These are phyloP conservation scores for Mollisia scopiformis DNA, from an alignment of 2,329 filamentous ascomycete species.

Conservation along the genomic window DNA sequence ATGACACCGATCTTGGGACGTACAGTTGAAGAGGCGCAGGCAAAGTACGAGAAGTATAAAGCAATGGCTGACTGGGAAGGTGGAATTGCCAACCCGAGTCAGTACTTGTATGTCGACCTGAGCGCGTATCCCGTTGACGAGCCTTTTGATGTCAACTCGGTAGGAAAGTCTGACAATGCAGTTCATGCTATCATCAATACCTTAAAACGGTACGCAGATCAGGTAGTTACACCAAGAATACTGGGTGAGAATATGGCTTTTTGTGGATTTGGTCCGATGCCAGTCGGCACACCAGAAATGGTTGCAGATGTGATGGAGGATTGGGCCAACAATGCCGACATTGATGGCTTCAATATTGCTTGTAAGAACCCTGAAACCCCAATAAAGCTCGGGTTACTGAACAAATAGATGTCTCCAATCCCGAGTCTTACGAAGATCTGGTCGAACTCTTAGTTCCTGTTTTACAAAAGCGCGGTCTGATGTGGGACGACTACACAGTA, in stretches of 20 bases:
- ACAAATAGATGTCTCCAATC: slow-evolving; percentile 59
- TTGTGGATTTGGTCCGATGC: slow-evolving; percentile 62
- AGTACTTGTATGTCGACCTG: slow-evolving; percentile 71
- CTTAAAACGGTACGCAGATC: not conserved
- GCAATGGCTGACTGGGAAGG: slow-evolving; percentile 65
- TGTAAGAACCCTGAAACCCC: slow-evolving; percentile 40
- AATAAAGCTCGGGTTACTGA: not conserved
- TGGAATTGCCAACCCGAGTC: slow-evolving; percentile 68
- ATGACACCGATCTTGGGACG: slow-evolving; percentile 65
- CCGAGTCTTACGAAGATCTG: slow-evolving; percentile 62
- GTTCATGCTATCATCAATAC: not conserved
- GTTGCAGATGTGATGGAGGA: slow-evolving; percentile 70
- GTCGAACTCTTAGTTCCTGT: slow-evolving; percentile 59
- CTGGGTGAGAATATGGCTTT: slow-evolving; percentile 35
- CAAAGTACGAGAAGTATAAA: slow-evolving; percentile 64
- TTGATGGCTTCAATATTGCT: slow-evolving; percentile 77
- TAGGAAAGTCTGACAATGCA: not conserved
- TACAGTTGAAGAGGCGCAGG: slow-evolving; percentile 67
- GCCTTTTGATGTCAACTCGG: not conserved
- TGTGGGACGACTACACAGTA: slow-evolving; percentile 52
- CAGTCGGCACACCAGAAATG: slow-evolving; percentile 11
- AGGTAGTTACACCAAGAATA: slow-evolving; percentile 30
- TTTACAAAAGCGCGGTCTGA: slow-evolving; percentile 58
- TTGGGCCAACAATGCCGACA: slow-evolving; percentile 69
- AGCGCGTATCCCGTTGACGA: slow-evolving; percentile 44